Evolutionary conservation across 2,329 filamentous ascomycete species (phyloP), one percentile per base, ranked within the genome.

Genomic region (Fusarium metavorans): DNA sequence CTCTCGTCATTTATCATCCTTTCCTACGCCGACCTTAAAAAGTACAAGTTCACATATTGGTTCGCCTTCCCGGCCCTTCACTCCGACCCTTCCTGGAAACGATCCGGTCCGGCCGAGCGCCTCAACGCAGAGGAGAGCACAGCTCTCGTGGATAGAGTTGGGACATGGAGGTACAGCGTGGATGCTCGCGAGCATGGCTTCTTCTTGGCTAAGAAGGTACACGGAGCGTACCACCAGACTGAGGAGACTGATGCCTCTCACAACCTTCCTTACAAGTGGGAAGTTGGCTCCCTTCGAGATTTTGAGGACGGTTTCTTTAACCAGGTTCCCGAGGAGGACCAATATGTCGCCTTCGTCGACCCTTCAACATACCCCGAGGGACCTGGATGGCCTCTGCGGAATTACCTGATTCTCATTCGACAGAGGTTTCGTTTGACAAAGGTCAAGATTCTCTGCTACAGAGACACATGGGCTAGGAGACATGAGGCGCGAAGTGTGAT

Each of bases 21-120:
- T 54, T 98, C 95, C 18, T 99, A 94, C 82, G 96, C 97, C 72
- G 96, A 99, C 81, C 89, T 99, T 37, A 99, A 99, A 83, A 98
- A 97, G 81, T 98, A 98, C 85, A 94, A 92, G 73, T 98, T 98
- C 81, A 95, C 93, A n/a, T 98, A 98, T 84, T 97, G 97, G 92
- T 98, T 98, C 83, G 96, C 93, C 6, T 99, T 97, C 80, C 97
- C 97, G 1, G 95, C 96, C 18, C 88, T 99, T 52, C 95, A 97
- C 81, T 97, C 96, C 5, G 92, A 96, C 64, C 94, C 95, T 2
- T 87, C 89, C 32, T 99, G 97, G 97, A 92, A 90, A 77, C 86
- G 92, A 61, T 83, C 87, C 2, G 88, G 86, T 3, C 86, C 86
- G 10, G 85, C 90, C 57, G 84, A 86, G 63, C 87, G 82, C 57